Evolutionary conservation across 306 rosid genomes (phyloP).

Genomic region (Vicia villosa): DNA sequence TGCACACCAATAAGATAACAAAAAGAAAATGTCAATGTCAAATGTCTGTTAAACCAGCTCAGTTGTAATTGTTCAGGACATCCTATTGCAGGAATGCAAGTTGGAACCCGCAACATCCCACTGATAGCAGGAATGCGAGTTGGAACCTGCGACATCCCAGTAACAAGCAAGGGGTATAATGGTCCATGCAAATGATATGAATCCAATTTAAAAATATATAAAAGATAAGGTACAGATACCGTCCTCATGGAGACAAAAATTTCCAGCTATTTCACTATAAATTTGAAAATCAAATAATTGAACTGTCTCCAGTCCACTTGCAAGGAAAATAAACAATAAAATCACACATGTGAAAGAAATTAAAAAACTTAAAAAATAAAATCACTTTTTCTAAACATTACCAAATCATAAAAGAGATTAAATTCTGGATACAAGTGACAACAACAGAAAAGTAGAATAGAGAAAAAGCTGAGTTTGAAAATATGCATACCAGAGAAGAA

Average conservation of each 20-base stretch:
- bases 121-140: too few species aligned
- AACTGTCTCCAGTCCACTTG: conserved; percentile 9
- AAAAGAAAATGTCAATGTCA: too few species aligned
- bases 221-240: conserved; percentile 55
- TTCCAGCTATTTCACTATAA: conserved; percentile 46
- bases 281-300: conserved; percentile 41
- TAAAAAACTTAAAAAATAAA: conserved; percentile 13
- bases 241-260: conserved; percentile 55
- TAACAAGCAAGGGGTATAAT: conserved; percentile 41
- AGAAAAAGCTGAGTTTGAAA: neutral
- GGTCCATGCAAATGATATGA: conserved; percentile 61
- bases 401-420: neutral
- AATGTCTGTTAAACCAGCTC: too few species aligned
- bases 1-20: neutral
- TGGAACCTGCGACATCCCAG: neutral
- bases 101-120: neutral
- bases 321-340: conserved; percentile 10
- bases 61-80: too few species aligned
- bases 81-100: too few species aligned
- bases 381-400: conserved; percentile 17
- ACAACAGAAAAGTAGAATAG: neutral
- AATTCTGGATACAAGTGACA: conserved; percentile 5
- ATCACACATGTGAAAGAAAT: conserved; percentile 2
- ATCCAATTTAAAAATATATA: conserved; percentile 32
- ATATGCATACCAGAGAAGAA: conserved; percentile 48